These are phyloP conservation scores for Capsicum chinense DNA, from an alignment of 257 asterid genomes.

Conservation along the genomic window DNA sequence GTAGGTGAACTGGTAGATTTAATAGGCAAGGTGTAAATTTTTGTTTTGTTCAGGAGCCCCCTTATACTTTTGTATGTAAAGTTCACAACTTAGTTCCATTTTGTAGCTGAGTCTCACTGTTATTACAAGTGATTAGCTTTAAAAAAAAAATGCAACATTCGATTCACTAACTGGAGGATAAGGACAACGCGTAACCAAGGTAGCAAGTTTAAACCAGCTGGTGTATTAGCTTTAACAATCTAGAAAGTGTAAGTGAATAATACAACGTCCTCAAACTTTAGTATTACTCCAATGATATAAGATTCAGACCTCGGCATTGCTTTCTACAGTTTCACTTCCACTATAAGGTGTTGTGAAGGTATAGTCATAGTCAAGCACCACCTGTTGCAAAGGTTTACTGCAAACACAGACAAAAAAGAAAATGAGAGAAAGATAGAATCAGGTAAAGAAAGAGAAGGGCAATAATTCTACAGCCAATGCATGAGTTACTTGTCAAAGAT, in stretches of 20 bases:
- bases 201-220: neutral
- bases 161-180: too few species aligned
- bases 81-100: neutral
- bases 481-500: too few species aligned
- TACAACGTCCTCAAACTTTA: neutral
- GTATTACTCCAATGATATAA: conserved; percentile 28
- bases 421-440: conserved; percentile 25
- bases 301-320: conserved; percentile 61
- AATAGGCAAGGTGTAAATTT: neutral
- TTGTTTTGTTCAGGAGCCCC: neutral
- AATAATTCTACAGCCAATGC: neutral
- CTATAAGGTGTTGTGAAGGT: conserved; percentile 95
- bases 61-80: neutral
- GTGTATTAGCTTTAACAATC: neutral
- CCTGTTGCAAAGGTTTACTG: conserved; percentile 87
- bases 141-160: neutral
- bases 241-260: conserved; percentile 3
- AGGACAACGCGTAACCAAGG: too few species aligned
- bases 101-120: neutral
- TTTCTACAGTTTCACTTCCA: conserved; percentile 68
- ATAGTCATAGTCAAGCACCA: conserved; percentile 92
- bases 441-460: neutral
- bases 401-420: conserved; percentile 37
- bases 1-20: neutral
- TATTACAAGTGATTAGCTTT: neutral